Conservation (phyloP, 805 yeast species). For the Ogataea methanolica region DNA sequence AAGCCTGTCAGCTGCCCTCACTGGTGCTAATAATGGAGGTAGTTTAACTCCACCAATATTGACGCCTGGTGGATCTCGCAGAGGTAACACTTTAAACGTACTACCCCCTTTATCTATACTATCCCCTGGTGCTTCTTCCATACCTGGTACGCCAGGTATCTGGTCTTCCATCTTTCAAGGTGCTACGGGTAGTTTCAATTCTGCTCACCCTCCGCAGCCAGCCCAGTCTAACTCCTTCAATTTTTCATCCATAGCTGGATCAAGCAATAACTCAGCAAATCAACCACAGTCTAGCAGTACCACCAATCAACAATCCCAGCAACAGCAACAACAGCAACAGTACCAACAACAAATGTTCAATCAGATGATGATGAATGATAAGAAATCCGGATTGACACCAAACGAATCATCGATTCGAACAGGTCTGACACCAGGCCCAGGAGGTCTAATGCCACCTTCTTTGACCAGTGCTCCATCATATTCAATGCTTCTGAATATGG, state of each 20-base stretch:
- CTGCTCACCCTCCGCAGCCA: constrained; percentile 8
- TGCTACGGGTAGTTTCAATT: constrained; percentile 22
- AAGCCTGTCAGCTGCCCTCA: neutral
- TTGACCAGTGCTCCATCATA: constrained; percentile 13
- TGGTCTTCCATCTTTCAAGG: constrained; percentile 46
- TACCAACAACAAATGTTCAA: constrained; percentile 18
- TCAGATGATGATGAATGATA: constrained; percentile 24
- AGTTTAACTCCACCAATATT: constrained; percentile 36
- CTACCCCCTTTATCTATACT: constrained; percentile 45
- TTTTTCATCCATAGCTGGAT: neutral
- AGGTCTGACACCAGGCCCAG: constrained; percentile 67
- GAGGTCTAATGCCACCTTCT: constrained; percentile 27
- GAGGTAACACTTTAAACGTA: constrained; percentile 25
- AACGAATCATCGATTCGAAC: constrained; percentile 69
- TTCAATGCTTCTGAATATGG: constrained; percentile 19
- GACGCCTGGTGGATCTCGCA: constrained; percentile 50
- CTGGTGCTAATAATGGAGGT: constrained; percentile 9
- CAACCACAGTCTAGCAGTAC: constrained; percentile 2
- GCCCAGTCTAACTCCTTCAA: constrained; percentile 1
- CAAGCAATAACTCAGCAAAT: constrained; percentile 2
- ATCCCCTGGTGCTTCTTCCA: constrained; percentile 40
- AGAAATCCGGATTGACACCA: constrained; percentile 65
- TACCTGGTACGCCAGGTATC: constrained; percentile 51
- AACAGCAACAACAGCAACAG: constrained; percentile 4
- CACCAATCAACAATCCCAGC: constrained; percentile 7